Evolutionary conservation across 192 early-diverging fungal species (phyloP), one percentile per base, ranked within the genome.

Genomic region (Funneliformis geosporum): DNA sequence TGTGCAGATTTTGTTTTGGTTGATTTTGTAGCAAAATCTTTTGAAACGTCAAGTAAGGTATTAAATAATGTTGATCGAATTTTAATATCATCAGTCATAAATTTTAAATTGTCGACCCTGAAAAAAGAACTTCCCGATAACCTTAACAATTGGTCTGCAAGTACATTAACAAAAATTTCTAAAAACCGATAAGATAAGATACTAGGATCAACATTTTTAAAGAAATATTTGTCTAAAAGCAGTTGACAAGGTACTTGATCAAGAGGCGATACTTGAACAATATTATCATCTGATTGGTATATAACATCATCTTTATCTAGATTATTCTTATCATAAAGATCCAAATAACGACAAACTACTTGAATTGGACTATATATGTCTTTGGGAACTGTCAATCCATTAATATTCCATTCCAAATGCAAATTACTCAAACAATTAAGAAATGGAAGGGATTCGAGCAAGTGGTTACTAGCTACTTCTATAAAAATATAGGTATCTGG

Each of bases 1-100:
- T 80, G 79, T 7, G 47, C 23, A 6, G 38, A 25, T 28, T 64
- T 73, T 14, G 50, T 44, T n/a, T 38, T 18, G 5, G 61, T 46
- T 39, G 79, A 76, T 27, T 75, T 50, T 76, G 79, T 80, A 4
- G 79, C 79, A 27, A 80, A 80, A 60, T 80, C 47, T 25, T 61
- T 80, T 25, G 79, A 80, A 23, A 76, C 73, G n/a, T 60, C 39
- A 8, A 80, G 2, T 28, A 80, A 47, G 16, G 46, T 74, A 8
- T 55, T 23, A 6, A 80, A 28, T 62, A 80, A 39, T 60, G 79
- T 76, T 73, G 79, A 42, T 23, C 71, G 72, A 39, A 80, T 9
- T 23, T 74, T 23, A 7, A 25, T 60, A 21, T 75, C 47, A 46
- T 21, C 8, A 21, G 23, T 10, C 72, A 80, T 80, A 27, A 76